A percentile compares a stretch with the other conserved stretches of the same genome.
phyloP scores from a whole-genome alignment of 2,329 filamentous ascomycete genomes.

The Penicillium occitanis region DNA sequence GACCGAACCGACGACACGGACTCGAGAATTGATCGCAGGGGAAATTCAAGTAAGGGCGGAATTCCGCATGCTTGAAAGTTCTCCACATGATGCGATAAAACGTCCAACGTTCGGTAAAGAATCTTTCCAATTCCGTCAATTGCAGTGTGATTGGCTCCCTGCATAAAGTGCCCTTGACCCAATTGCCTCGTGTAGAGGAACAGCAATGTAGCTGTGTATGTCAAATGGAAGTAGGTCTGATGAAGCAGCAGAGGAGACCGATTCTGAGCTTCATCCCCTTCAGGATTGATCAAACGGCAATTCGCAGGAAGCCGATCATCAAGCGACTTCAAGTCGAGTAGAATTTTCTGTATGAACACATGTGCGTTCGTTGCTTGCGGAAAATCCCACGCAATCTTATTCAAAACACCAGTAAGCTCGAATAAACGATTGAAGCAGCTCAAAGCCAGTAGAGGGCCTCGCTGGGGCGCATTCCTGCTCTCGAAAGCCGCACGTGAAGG shows the following conservation, averaged over 20 bases:
- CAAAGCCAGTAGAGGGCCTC: slow-evolving; percentile 46
- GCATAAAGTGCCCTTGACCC: slow-evolving; percentile 32
- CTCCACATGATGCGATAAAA: slow-evolving; percentile 39
- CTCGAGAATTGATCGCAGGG: slow-evolving; percentile 38
- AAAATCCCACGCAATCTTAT: slow-evolving; percentile 36
- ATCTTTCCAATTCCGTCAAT: slow-evolving; percentile 40
- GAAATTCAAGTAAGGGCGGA: slow-evolving; percentile 41
- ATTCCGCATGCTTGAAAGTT: slow-evolving; percentile 40
- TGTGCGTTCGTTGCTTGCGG: slow-evolving; percentile 31
- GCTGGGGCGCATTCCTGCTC: slow-evolving; percentile 33
- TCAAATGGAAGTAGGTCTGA: slow-evolving; percentile 40
- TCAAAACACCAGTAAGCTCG: slow-evolving; percentile 38
- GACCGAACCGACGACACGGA: slow-evolving; percentile 34
- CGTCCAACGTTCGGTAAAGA: slow-evolving; percentile 36
- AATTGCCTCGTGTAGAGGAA: slow-evolving; percentile 38
- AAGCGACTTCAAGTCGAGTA: slow-evolving; percentile 40
- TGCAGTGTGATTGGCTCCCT: slow-evolving; percentile 34
- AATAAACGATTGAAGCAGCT: slow-evolving; percentile 57
- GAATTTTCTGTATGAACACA: slow-evolving; percentile 36
- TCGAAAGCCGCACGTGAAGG: slow-evolving; percentile 35
- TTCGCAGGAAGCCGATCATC: slow-evolving; percentile 38
- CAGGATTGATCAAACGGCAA: slow-evolving; percentile 38
- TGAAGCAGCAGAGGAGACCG: slow-evolving; percentile 40
- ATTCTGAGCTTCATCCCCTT: slow-evolving; percentile 39
- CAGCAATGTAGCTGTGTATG: slow-evolving; percentile 39